Evolutionary conservation across 345 rosid genomes (phyloP).

Genomic region (Rhizophora mangle): DNA sequence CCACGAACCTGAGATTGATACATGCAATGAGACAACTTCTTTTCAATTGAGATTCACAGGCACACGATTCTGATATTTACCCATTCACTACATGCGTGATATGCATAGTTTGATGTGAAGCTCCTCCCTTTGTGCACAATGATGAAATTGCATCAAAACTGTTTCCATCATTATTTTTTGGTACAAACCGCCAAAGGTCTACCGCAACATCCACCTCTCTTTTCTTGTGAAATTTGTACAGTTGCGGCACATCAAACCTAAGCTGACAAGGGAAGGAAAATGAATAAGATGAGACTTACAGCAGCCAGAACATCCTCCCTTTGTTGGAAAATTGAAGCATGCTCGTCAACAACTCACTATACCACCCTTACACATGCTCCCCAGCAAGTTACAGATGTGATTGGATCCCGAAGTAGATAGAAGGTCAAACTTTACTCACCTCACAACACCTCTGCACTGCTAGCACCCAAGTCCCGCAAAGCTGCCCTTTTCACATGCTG

Average conservation of each 20-base stretch:
- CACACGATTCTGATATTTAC: too few species aligned
- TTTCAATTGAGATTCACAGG: neutral
- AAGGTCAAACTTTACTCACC: conserved; percentile 38
- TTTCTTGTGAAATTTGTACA: conserved; percentile 85
- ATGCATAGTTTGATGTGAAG: too few species aligned
- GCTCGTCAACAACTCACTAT: neutral
- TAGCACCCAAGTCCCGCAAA: conserved; percentile 66
- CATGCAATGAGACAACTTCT: neutral
- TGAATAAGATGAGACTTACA: neutral
- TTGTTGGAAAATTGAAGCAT: neutral
- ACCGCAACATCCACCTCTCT: conserved; percentile 84
- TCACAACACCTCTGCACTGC: conserved; percentile 86
- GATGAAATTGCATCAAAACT: conserved; percentile 2
- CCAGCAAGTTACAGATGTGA: neutral
- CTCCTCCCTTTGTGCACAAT: neutral
- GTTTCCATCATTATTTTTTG: conserved; percentile 30
- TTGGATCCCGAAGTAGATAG: neutral
- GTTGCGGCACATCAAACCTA: conserved; percentile 67
- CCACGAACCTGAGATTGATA: too few species aligned
- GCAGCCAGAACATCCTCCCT: neutral
- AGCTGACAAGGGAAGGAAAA: conserved; percentile 43
- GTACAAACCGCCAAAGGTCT: conserved; percentile 95
- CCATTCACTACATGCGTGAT: too few species aligned
- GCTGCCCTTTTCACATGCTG: conserved; percentile 83
- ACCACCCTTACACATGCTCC: too few species aligned